Percentiles rank a stretch among this genome's conserved stretches.
phyloP scores from a whole-genome alignment of 257 asterid species.

The Lycium ferocissimum region DNA sequence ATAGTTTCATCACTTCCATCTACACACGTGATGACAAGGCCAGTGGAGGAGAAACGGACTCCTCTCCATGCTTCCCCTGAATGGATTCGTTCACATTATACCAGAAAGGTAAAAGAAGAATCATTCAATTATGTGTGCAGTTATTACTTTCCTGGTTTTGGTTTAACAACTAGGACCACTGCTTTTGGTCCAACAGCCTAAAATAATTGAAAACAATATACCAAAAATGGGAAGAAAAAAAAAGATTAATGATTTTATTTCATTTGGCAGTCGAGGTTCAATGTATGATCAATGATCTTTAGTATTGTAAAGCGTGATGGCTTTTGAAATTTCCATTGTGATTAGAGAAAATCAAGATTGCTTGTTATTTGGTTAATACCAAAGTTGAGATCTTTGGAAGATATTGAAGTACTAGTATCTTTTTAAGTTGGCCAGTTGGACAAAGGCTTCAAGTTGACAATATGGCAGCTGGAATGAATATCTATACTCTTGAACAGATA shows the following conservation, averaged over 20 bases:
- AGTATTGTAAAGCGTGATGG: not conserved
- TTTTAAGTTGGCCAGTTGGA: constrained; percentile 16
- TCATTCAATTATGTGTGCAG: not conserved
- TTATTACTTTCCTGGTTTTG: constrained; percentile 8
- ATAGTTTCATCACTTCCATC: constrained; percentile 94
- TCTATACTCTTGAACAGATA: not conserved
- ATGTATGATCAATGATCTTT: not conserved
- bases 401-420: constrained; percentile 17
- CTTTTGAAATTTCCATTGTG: not conserved
- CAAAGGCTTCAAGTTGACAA: constrained; percentile 2
- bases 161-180: not conserved
- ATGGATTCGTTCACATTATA: constrained; percentile 83
- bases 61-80: constrained; percentile 77
- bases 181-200: not conserved
- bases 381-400: constrained; percentile 21
- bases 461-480: constrained; percentile 23
- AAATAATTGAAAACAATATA: constrained; percentile 6
- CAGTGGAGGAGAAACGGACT: constrained; percentile 78
- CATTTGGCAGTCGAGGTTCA: not conserved
- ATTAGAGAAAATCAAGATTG: constrained; percentile 13
- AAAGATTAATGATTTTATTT: not conserved
- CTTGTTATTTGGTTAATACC: constrained; percentile 25
- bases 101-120: constrained; percentile 50
- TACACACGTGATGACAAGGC: constrained; percentile 85
- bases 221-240: not conserved